These are phyloP conservation scores for Kuraishia hungarica DNA, from an alignment of 805 yeast species.

Conservation along the genomic window DNA sequence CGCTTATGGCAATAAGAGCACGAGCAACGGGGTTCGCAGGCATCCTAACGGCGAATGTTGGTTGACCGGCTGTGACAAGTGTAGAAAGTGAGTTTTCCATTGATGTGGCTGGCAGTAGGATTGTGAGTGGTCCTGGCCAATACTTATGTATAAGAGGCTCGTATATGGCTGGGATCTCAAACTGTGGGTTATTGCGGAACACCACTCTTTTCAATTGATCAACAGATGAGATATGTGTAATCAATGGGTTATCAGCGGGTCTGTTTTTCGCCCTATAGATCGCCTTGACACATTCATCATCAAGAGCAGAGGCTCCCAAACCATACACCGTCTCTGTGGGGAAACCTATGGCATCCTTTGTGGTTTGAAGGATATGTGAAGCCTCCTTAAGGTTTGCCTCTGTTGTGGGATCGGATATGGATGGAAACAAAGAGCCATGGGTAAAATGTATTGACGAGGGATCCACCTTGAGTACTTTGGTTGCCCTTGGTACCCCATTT, in stretches of 20 bases:
- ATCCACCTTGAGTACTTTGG: slow-evolving; percentile 46
- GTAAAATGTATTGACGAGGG: slow-evolving; percentile 42
- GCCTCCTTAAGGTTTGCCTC: slow-evolving; percentile 46
- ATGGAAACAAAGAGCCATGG: slow-evolving; percentile 30
- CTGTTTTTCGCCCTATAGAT: slow-evolving; percentile 87
- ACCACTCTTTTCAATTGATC: slow-evolving; percentile 61
- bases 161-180: slow-evolving; percentile 61
- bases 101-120: slow-evolving; percentile 56
- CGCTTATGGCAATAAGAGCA: slow-evolving; percentile 76
- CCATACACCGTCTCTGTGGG: slow-evolving; percentile 99
- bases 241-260: slow-evolving; percentile 93
- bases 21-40: slow-evolving; percentile 87
- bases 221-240: slow-evolving; percentile 77
- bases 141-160: slow-evolving; percentile 52
- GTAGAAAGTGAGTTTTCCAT: slow-evolving; percentile 46
- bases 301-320: slow-evolving; percentile 78
- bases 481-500: slow-evolving; percentile 11
- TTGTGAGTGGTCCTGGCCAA: slow-evolving; percentile 97
- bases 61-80: slow-evolving; percentile 78
- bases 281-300: slow-evolving; percentile 60
- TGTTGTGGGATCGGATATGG: slow-evolving; percentile 45
- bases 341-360: slow-evolving; percentile 70
- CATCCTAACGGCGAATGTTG: slow-evolving; percentile 86
- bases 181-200: slow-evolving; percentile 22
- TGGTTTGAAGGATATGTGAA: slow-evolving; percentile 38